phyloP scores from a whole-genome alignment of 441 rosid species.

The Lepidium campestre region DNA sequence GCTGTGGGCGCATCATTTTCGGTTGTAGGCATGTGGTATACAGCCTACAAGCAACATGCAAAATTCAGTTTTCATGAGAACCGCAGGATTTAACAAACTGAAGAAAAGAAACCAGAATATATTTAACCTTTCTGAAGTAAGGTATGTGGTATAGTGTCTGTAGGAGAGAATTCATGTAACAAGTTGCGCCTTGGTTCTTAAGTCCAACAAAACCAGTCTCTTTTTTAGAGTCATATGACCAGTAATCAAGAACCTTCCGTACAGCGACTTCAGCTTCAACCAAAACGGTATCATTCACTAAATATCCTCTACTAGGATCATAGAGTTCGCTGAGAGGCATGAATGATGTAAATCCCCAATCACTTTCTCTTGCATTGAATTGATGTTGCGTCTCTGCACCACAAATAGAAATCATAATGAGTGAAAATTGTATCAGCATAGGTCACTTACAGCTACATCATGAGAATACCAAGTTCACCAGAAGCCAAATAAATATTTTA shows the following conservation, averaged over 20 bases:
- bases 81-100: neutral
- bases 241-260: conserved; percentile 60
- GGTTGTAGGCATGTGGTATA: conserved; percentile 80
- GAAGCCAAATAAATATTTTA: neutral
- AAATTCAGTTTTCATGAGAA: conserved; percentile 14
- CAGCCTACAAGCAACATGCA: conserved; percentile 45
- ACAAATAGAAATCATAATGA: conserved; percentile 3
- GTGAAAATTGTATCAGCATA: neutral
- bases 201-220: conserved; percentile 81
- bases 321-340: conserved; percentile 73
- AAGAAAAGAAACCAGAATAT: neutral
- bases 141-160: conserved; percentile 78
- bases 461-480: neutral
- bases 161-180: conserved; percentile 77
- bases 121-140: conserved; percentile 60
- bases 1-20: conserved; percentile 68
- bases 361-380: conserved; percentile 67
- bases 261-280: conserved; percentile 75
- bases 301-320: conserved; percentile 62
- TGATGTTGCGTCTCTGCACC: conserved; percentile 66
- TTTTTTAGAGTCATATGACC: conserved; percentile 68
- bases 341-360: conserved; percentile 77
- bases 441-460: neutral
- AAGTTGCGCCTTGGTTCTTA: conserved; percentile 80
- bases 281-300: conserved; percentile 53